Conservation (phyloP, 1,284 basidiomycete species). For the Ustilago shanxiensis region DNA sequence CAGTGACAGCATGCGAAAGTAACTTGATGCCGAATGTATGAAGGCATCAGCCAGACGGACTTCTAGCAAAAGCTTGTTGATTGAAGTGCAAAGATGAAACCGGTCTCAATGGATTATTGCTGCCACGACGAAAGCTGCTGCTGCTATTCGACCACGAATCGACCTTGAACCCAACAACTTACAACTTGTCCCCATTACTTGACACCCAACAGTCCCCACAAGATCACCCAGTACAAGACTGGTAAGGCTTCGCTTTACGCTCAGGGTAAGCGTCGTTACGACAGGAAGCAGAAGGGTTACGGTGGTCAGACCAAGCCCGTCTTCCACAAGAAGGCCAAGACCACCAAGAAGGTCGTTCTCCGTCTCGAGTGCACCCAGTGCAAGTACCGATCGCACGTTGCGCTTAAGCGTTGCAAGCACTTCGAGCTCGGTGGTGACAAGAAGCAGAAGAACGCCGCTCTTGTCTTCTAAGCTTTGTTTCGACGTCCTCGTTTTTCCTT, state of each 20-base stretch:
- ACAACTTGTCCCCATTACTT: not conserved
- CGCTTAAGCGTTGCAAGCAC: constrained; percentile 99
- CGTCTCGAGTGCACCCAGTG: constrained; percentile 97
- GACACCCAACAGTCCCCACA: constrained; percentile 62
- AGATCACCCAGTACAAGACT: constrained; percentile 71
- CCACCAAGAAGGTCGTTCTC: constrained; percentile 99
- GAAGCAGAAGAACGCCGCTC: constrained; percentile 97
- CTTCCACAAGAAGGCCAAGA: constrained; percentile 94
- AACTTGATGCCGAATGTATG: no score
- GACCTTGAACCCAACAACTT: constrained; percentile 14
- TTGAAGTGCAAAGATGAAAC: no score
- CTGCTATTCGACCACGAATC: not conserved
- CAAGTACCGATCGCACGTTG: constrained; percentile 85
- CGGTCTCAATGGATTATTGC: no score
- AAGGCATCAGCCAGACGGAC: no score
- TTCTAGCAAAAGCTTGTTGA: no score
- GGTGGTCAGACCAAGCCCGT: constrained; percentile 99
- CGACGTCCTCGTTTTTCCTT: no score
- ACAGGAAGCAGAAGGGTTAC: constrained; percentile 96
- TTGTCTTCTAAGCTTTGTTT: constrained; percentile 80
- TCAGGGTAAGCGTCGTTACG: constrained; percentile 99
- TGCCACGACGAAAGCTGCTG: not conserved
- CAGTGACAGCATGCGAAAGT: no score
- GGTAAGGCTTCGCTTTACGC: constrained; percentile 74
- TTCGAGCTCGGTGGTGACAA: constrained; percentile 99